Conservation (phyloP, 495 filamentous ascomycete genomes). For the Lophiostoma macrostomum region DNA sequence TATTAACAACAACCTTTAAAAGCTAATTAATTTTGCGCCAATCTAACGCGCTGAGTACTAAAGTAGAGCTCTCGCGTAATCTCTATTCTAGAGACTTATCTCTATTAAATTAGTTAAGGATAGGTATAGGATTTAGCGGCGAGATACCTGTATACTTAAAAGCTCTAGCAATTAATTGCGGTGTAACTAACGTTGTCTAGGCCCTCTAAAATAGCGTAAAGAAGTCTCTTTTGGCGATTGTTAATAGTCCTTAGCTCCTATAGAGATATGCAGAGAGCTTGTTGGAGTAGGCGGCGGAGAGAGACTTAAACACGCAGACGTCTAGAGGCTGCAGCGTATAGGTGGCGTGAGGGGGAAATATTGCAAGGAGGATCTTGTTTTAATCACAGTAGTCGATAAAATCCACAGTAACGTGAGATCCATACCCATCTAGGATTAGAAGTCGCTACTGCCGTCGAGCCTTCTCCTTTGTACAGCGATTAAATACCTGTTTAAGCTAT, state of each 20-base stretch:
- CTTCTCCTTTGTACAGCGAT: conserved; percentile 8
- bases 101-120: conserved; percentile 2
- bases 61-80: conserved; percentile 1
- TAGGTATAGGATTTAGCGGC: not conserved
- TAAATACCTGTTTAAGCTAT: too few species aligned
- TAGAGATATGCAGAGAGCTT: conserved; percentile 2
- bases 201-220: too few species aligned
- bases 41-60: too few species aligned
- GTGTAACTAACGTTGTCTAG: not conserved
- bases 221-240: conserved; percentile 12
- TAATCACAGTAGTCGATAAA: too few species aligned
- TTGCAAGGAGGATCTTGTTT: conserved; percentile 1
- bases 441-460: conserved; percentile 10
- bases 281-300: not conserved
- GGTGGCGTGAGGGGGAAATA: conserved; percentile 21
- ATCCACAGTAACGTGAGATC: conserved; percentile 19
- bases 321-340: conserved; percentile 27
- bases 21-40: conserved; percentile 2
- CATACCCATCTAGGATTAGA: conserved; percentile 27
- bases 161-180: not conserved
- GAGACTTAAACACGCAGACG: conserved; percentile 9
- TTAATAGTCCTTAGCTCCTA: not conserved
- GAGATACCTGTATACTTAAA: not conserved
- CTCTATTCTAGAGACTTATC: not conserved
- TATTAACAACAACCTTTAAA: conserved; percentile 1